Evolutionary conservation across 768 basidiomycete genomes (phyloP).

Genomic region (Bullera alba): DNA sequence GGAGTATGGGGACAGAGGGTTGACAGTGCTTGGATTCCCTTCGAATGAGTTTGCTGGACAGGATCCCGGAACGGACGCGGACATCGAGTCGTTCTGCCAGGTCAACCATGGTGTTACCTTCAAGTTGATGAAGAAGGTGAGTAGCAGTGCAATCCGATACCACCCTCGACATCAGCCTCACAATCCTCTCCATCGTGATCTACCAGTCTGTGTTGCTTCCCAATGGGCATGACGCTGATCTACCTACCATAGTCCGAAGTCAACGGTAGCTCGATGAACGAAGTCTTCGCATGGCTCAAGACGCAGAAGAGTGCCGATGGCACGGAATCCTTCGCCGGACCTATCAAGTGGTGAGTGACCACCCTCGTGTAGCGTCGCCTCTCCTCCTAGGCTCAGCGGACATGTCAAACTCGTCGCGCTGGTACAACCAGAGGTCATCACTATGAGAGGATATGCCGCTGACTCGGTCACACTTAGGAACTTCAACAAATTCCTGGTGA

Average conservation of each 20-base stretch:
- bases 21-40: slow-evolving; percentile 83
- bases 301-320: slow-evolving; percentile 57
- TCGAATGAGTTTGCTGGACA: slow-evolving; percentile 88
- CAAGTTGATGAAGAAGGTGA: slow-evolving; percentile 70
- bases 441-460: background rate
- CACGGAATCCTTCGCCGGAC: slow-evolving; percentile 31
- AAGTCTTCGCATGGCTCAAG: slow-evolving; percentile 78
- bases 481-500: slow-evolving; percentile 59
- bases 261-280: slow-evolving; percentile 76
- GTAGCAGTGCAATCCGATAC: slow-evolving; percentile 4
- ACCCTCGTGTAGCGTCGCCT: background rate
- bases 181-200: background rate
- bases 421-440: background rate
- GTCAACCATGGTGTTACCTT: slow-evolving; percentile 16
- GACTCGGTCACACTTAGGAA: slow-evolving; percentile 19
- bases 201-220: background rate
- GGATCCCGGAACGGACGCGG: slow-evolving; percentile 74
- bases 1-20: slow-evolving; percentile 67
- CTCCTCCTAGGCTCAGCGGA: no score
- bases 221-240: background rate
- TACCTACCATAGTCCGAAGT: slow-evolving; percentile 54
- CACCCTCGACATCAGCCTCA: background rate
- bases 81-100: slow-evolving; percentile 51
- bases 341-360: slow-evolving; percentile 40
- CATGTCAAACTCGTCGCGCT: no score